Conservation (phyloP, 306 rosid species). For the Leucaena leucocephala region DNA sequence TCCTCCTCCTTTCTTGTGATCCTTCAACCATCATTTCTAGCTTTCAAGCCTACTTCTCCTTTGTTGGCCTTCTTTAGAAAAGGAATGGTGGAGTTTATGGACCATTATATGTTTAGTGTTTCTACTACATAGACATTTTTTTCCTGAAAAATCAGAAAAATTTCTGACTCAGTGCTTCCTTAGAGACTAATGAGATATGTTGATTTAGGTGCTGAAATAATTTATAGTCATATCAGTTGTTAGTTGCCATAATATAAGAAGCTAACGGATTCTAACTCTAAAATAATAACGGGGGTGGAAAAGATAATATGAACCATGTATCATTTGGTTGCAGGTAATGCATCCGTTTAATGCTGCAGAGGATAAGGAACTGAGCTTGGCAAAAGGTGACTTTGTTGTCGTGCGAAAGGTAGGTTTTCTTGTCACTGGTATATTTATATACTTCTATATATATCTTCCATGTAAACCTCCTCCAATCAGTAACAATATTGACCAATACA, state of each 20-base stretch:
- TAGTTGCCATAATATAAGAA: not conserved
- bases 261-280: not conserved
- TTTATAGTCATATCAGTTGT: not conserved
- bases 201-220: not conserved
- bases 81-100: not conserved
- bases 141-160: not conserved
- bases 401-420: slow-evolving; percentile 80
- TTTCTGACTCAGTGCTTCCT: not conserved
- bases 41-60: not conserved
- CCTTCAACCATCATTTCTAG: not conserved
- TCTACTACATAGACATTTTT: not conserved
- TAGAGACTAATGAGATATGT: not conserved
- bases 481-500: not conserved
- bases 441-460: not conserved
- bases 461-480: slow-evolving; percentile 14
- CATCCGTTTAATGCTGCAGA: slow-evolving; percentile 72
- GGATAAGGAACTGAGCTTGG: slow-evolving; percentile 89
- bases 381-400: slow-evolving; percentile 84
- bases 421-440: not conserved
- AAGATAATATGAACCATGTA: not conserved
- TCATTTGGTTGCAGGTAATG: slow-evolving; percentile 61
- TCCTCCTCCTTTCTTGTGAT: not conserved
- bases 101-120: not conserved
- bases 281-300: not conserved
- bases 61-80: not conserved